Percentiles rank a stretch among this genome's conserved stretches.
phyloP scores from a whole-genome alignment of 345 rosid species.

The Barbarea vulgaris region DNA sequence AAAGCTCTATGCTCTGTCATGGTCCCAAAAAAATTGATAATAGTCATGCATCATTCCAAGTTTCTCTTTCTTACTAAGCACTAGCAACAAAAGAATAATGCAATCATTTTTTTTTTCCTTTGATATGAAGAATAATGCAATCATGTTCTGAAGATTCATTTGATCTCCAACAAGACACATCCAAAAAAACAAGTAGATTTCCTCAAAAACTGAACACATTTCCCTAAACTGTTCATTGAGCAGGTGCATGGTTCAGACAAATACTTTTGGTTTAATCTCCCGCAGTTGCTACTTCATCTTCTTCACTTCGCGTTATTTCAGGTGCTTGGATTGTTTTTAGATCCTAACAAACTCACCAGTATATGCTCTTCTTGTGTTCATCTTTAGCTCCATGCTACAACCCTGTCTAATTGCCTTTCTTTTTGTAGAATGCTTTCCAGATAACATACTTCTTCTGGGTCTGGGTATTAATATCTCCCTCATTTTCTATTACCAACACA shows the following conservation, averaged over 20 bases:
- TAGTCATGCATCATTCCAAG: slow-evolving; percentile 33
- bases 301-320: slow-evolving; percentile 86
- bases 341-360: background rate
- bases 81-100: slow-evolving; percentile 22
- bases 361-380: slow-evolving; percentile 6
- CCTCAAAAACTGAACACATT: background rate
- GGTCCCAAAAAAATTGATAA: slow-evolving; percentile 16
- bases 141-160: slow-evolving; percentile 25
- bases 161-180: slow-evolving; percentile 15
- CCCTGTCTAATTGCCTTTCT: slow-evolving; percentile 4
- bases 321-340: slow-evolving; percentile 45
- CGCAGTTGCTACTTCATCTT: slow-evolving; percentile 72
- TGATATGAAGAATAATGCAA: slow-evolving; percentile 20
- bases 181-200: slow-evolving; percentile 15
- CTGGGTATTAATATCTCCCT: slow-evolving; percentile 52
- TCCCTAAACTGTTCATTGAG: background rate
- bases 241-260: slow-evolving; percentile 82
- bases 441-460: slow-evolving; percentile 92
- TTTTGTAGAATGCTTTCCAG: slow-evolving; percentile 82
- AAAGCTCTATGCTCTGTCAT: slow-evolving; percentile 23
- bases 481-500: background rate
- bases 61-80: slow-evolving; percentile 33
- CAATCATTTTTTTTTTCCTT: slow-evolving; percentile 12
- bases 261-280: slow-evolving; percentile 82
- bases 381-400: background rate